Conservation (phyloP, 148 eudicot genomes). For the Vaccinium vitisidaea region DNA sequence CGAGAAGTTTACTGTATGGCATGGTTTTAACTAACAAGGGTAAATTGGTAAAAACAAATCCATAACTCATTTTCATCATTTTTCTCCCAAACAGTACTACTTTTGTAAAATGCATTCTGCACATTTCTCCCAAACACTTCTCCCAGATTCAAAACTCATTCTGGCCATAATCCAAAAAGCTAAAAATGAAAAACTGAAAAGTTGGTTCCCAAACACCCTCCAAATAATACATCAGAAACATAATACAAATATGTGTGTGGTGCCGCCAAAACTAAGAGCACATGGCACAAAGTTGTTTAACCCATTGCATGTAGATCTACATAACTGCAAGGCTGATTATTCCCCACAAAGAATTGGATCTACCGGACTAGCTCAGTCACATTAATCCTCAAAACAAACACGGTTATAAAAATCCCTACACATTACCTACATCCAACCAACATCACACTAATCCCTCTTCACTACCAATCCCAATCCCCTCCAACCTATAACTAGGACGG, state of each 20-base stretch:
- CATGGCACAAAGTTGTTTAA: neutral
- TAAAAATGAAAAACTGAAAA: too few species aligned
- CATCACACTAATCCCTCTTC: neutral
- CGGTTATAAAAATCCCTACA: neutral
- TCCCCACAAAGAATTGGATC: neutral
- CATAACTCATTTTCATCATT: too few species aligned
- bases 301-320: neutral
- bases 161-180: too few species aligned
- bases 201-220: too few species aligned
- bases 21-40: too few species aligned
- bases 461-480: neutral
- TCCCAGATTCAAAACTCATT: too few species aligned
- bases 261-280: neutral
- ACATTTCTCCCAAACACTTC: too few species aligned
- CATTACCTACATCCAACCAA: neutral
- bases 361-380: neutral
- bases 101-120: too few species aligned
- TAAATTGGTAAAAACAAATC: too few species aligned
- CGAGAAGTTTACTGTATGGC: too few species aligned
- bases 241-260: neutral
- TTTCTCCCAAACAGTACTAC: too few species aligned
- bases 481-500: neutral
- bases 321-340: neutral
- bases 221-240: neutral
- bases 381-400: slow-evolving; percentile 1